Evolutionary conservation across 768 basidiomycete species (phyloP).

Genomic region (Pisolithus microcarpus): DNA sequence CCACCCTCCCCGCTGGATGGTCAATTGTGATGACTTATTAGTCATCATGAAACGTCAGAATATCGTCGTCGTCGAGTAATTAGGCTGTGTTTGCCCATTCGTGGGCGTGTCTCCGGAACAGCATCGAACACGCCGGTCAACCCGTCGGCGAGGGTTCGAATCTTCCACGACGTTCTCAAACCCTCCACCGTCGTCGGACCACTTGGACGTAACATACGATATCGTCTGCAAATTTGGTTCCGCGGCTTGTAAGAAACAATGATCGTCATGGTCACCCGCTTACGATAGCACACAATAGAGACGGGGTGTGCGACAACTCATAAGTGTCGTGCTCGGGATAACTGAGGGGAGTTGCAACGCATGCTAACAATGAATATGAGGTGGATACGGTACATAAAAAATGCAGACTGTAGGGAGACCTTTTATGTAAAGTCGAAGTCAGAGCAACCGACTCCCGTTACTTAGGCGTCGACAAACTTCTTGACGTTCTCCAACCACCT

Average conservation of each 20-base stretch:
- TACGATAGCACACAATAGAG: not conserved
- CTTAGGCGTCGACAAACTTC: slow-evolving; percentile 64
- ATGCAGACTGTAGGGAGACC: not conserved
- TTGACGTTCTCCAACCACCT: slow-evolving; percentile 81
- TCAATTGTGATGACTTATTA: too few species aligned
- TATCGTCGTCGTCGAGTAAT: too few species aligned
- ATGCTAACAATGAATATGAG: slow-evolving; percentile 6
- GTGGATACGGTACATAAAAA: slow-evolving; percentile 3
- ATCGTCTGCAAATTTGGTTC: too few species aligned
- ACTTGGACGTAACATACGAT: too few species aligned
- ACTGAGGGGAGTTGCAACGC: slow-evolving; percentile 20
- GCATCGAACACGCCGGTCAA: not conserved
- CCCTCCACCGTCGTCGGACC: too few species aligned
- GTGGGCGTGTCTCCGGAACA: not conserved
- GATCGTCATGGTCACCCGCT: not conserved
- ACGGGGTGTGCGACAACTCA: not conserved
- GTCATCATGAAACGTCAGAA: too few species aligned
- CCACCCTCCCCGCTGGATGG: too few species aligned
- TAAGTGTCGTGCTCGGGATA: not conserved
- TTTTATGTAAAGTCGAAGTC: slow-evolving; percentile 1
- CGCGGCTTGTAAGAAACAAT: too few species aligned
- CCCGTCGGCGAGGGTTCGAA: too few species aligned
- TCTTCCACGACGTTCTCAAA: too few species aligned
- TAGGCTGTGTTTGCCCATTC: not conserved
- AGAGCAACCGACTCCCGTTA: not conserved